Base-by-base conservation (phyloP, 495 filamentous ascomycete genomes). In the Aspergillus bridgeri region DNA sequence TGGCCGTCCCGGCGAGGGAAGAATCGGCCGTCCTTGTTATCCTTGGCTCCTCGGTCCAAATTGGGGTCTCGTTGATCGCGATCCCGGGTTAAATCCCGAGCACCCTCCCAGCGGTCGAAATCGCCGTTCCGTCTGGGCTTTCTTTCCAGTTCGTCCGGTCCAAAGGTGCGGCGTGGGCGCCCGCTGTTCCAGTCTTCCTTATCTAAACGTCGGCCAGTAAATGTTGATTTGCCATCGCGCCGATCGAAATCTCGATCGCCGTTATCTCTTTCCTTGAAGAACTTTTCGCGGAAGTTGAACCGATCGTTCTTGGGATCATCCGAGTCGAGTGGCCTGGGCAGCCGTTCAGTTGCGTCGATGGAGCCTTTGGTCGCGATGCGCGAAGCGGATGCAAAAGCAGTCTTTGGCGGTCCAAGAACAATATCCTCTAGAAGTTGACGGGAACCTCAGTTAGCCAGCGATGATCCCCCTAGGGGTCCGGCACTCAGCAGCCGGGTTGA, bases 401-500 rank as follows among this genome's bases (percentile, higher is more conserved):
- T 90, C 61, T 92, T 91, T 2, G 92, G 91, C 27, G 92, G 92
- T 29, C 91, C 92, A 42, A 96, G 88, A 60, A 96, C 80, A 55
- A 96, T 91, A 56, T 96, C 90, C 65, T 94, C 92, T 59, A 78
- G 71, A 60, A 56, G 57, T 27, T 48, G 15, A 51, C 54, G 42
- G 22, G 24, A 27, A 11, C 38, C 2, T 23, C 17, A 5, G n/a
- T n/a, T n/a, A 29, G 58, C 69, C 51, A 73, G 69, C 56, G 51
- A 59, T 48, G 56, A 20, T 24, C 22, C 29, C 55, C 44, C 27
- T 43, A 43, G 20, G 55, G 67, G 62, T 44, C 54, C 38, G 24
- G 56, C 13, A 22, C 20, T 29, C 29, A 21, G 11, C 13, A 53
- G 53, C 45, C 29, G 18, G 5, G 33, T 25, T 55, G 19, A 19